Conservation (phyloP, 1,284 basidiomycete species). For the Coniferiporia sulphurascens region DNA sequence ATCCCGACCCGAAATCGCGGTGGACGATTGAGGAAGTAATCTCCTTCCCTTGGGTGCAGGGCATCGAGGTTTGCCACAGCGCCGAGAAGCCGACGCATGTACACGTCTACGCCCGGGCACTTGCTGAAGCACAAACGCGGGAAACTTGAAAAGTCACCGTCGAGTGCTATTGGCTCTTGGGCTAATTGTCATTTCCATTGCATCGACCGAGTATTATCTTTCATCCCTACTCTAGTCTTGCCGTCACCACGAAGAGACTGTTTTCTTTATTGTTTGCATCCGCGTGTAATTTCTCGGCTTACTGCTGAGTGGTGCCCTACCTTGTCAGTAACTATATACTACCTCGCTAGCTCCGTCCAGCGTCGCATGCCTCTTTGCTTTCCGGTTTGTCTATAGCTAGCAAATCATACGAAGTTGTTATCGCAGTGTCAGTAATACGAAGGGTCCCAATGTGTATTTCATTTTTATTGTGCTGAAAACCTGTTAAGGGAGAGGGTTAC, state of each 20-base stretch:
- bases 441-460: slow-evolving; percentile 13
- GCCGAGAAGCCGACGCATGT: slow-evolving; percentile 59
- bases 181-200: background rate
- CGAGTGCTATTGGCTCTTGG: background rate
- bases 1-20: slow-evolving; percentile 85
- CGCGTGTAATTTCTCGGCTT: background rate
- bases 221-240: background rate
- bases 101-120: slow-evolving; percentile 57
- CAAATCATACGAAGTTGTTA: slow-evolving; percentile 5
- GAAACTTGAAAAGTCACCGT: background rate
- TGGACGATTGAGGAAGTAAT: slow-evolving; percentile 82
- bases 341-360: background rate
- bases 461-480: background rate
- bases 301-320: background rate
- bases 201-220: background rate
- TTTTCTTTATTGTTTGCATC: background rate
- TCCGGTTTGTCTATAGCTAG: background rate
- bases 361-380: slow-evolving; percentile 9
- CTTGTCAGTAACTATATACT: background rate
- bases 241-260: background rate
- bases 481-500: background rate
- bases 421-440: slow-evolving; percentile 9
- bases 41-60: slow-evolving; percentile 77
- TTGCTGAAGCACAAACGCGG: slow-evolving; percentile 34
- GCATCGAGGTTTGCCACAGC: slow-evolving; percentile 72